phyloP scores from a whole-genome alignment of 805 yeast species.

The Candida piceae region DNA sequence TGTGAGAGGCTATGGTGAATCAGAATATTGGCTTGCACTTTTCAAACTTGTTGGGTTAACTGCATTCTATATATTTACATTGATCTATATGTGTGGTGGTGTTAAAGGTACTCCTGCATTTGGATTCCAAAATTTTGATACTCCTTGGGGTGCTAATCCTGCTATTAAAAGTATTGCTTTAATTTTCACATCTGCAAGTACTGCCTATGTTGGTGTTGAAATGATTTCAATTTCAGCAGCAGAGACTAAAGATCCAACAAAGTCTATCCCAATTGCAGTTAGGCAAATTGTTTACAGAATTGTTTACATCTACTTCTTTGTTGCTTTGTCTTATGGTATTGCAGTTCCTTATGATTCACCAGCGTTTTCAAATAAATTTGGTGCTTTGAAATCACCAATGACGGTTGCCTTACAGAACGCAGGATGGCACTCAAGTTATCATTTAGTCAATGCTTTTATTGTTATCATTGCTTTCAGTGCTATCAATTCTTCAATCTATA shows the following conservation, averaged over 20 bases:
- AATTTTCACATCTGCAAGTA: constrained; percentile 21
- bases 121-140: constrained; percentile 16
- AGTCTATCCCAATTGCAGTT: constrained; percentile 54
- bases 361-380: constrained; percentile 32
- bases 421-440: constrained; percentile 47
- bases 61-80: constrained; percentile 40
- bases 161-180: constrained; percentile 20
- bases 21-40: constrained; percentile 48
- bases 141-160: constrained; percentile 9
- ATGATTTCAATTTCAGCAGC: constrained; percentile 48
- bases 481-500: constrained; percentile 61
- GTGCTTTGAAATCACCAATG: constrained; percentile 44
- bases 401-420: constrained; percentile 44
- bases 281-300: constrained; percentile 53
- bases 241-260: constrained; percentile 54
- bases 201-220: constrained; percentile 25
- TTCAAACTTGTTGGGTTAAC: constrained; percentile 32
- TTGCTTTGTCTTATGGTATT: constrained; percentile 54
- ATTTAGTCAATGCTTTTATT: constrained; percentile 58
- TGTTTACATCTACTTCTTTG: constrained; percentile 46
- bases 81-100: constrained; percentile 30
- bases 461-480: constrained; percentile 63
- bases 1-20: constrained; percentile 49
- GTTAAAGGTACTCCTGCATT: constrained; percentile 23
- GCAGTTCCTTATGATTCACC: constrained; percentile 55